phyloP scores from a whole-genome alignment of 768 basidiomycete genomes.

The Serpula lacrymans region DNA sequence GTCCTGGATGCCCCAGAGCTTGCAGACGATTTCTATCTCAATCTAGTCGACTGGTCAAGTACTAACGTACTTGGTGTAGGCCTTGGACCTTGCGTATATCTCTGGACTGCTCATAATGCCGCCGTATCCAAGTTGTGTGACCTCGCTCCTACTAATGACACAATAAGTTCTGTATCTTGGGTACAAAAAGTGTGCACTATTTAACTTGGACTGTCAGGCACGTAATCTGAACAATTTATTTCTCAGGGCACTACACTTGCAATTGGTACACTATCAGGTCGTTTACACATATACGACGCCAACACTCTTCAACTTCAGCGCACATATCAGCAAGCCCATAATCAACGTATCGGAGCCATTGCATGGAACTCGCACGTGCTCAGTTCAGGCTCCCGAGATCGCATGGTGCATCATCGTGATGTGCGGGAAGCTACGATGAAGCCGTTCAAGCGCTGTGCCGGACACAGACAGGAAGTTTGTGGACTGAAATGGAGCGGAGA shows the following conservation, averaged over 20 bases:
- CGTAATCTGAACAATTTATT: neutral
- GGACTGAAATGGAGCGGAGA: constrained; percentile 87
- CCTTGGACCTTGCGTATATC: constrained; percentile 87
- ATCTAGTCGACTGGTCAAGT: constrained; percentile 95
- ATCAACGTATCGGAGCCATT: constrained; percentile 86
- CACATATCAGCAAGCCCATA: constrained; percentile 82
- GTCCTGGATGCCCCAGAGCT: constrained; percentile 97
- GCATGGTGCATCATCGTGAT: constrained; percentile 88
- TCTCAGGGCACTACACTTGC: constrained; percentile 79
- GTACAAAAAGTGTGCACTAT: constrained; percentile 61
- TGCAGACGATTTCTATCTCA: constrained; percentile 98
- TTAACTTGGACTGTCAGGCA: neutral
- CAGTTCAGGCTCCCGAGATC: constrained; percentile 88
- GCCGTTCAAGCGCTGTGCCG: constrained; percentile 69
- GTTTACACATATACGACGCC: constrained; percentile 93
- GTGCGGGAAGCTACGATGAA: constrained; percentile 66
- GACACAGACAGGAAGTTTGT: constrained; percentile 92
- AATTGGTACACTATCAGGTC: constrained; percentile 86
- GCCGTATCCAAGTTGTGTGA: constrained; percentile 92
- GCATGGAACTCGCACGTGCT: constrained; percentile 91
- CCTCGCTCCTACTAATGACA: constrained; percentile 57
- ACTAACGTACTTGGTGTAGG: constrained; percentile 96
- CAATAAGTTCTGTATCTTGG: constrained; percentile 89
- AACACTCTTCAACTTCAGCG: constrained; percentile 68
- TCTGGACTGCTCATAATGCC: constrained; percentile 95